Evolutionary conservation across 2,329 filamentous ascomycete species (phyloP), one percentile per base, ranked within the genome.

Genomic region (Gremmenia infestans): DNA sequence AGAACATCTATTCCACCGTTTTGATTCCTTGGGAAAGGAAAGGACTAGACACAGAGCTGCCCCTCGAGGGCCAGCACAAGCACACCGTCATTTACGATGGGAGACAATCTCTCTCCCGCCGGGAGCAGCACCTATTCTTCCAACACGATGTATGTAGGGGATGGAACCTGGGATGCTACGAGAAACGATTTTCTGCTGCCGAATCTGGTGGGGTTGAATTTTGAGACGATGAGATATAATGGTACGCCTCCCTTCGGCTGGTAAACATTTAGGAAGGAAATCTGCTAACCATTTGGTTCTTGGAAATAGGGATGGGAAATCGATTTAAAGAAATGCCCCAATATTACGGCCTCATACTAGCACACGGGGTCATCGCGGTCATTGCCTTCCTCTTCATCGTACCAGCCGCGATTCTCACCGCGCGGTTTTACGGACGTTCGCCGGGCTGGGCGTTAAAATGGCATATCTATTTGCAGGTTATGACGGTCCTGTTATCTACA

Each of bases 221-320:
- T 90, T 70, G 87, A 86, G 50, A 92, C 89, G 5, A 92, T 89
- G 85, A 84, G 81, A 69, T 91, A 91, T 73, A 94, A 94, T 80
- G 89, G 88, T 90, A 74, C 63, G 56, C 37, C 45, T 49, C 32
- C 37, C 28, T 28, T 48, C 37, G 35, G 36, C n/a, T 46, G 9
- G 32, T 19, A 23, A 37, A 50, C 19, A 50, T 46, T 52, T 17
- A 37, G n/a, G 3, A 32, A 25, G 15, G 11, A 45, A 4, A 22
- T n/a, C 1, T 28, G 19, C 17, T 37, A 17, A 52, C 23, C 56
- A 63, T 60, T 65, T 48, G 14, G 45, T 22, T 35, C 36, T 51
- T n/a, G 42, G 19, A 51, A 49, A 50, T 36, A 66, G 87, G 89
- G 70, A 92, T 93, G 89, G 88, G 84, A 57, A 92, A 91, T 70